These are phyloP conservation scores for Cryptococcus sp. DNA, from an alignment of 1,284 basidiomycete genomes.

Conservation along the genomic window DNA sequence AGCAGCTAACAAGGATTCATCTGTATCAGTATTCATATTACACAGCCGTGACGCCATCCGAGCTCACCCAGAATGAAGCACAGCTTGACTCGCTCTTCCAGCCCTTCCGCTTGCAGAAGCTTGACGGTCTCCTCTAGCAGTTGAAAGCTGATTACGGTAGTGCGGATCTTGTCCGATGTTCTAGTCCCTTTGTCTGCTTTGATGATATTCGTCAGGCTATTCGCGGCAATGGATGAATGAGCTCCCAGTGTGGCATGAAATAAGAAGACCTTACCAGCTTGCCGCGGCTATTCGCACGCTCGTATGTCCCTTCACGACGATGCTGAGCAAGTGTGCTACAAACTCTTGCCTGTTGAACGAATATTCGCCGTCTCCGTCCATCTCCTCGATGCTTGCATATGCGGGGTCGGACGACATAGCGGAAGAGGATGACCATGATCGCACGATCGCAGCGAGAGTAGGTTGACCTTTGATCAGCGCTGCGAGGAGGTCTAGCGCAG, in stretches of 20 bases:
- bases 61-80: conserved; percentile 69
- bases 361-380: conserved; percentile 4
- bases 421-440: conserved; percentile 21
- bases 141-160: conserved; percentile 22
- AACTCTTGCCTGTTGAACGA: conserved; percentile 17
- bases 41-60: not conserved
- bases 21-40: conserved; percentile 18
- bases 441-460: conserved; percentile 24
- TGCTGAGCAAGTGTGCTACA: conserved; percentile 26
- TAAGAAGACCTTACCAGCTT: conserved; percentile 36
- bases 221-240: not conserved
- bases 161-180: conserved; percentile 15
- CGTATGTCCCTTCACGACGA: conserved; percentile 37
- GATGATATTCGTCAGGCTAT: conserved; percentile 44
- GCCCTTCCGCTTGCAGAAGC: conserved; percentile 35
- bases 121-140: conserved; percentile 36
- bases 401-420: conserved; percentile 1
- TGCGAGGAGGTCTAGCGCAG: conserved; percentile 68
- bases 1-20: conserved; percentile 58
- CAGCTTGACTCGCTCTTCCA: conserved; percentile 51
- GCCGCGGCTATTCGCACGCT: conserved; percentile 47
- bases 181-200: conserved; percentile 36
- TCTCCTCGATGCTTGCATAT: conserved; percentile 11
- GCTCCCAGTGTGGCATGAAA: not conserved
- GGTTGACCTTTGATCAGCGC: conserved; percentile 69